phyloP scores from a whole-genome alignment of 169 alveolate genomes.

The Plasmodium fragile region DNA sequence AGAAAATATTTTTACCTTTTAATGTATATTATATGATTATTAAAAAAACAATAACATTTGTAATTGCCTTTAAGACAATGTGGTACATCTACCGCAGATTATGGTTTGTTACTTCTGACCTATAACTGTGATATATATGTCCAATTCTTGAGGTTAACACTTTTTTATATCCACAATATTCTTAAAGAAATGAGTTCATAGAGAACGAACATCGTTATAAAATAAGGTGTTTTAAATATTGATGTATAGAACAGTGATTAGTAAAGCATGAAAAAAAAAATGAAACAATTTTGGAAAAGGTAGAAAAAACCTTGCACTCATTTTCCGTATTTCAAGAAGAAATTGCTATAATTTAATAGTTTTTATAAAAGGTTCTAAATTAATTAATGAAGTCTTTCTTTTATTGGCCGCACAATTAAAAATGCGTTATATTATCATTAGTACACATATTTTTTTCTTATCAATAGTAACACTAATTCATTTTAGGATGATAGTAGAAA shows the following conservation, averaged over 20 bases:
- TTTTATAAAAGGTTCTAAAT: background rate
- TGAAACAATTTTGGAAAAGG: background rate
- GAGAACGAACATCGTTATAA: background rate
- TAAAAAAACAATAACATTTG: background rate
- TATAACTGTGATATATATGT: background rate
- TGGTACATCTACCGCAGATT: background rate
- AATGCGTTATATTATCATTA: background rate
- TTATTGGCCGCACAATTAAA: background rate
- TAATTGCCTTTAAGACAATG: background rate
- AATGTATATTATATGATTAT: background rate
- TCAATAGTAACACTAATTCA: background rate
- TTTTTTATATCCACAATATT: background rate
- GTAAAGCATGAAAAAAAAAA: background rate
- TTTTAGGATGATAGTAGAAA: background rate
- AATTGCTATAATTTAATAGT: background rate
- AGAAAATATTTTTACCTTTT: background rate
- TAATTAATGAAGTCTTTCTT: background rate
- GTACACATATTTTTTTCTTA: background rate
- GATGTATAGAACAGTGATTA: background rate
- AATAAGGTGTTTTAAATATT: background rate
- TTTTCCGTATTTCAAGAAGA: background rate
- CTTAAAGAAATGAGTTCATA: background rate
- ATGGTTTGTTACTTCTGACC: background rate
- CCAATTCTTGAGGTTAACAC: background rate
- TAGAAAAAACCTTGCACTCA: background rate